Conservation (phyloP, 2,329 filamentous ascomycete genomes). For the Colletotrichum karsti region DNA sequence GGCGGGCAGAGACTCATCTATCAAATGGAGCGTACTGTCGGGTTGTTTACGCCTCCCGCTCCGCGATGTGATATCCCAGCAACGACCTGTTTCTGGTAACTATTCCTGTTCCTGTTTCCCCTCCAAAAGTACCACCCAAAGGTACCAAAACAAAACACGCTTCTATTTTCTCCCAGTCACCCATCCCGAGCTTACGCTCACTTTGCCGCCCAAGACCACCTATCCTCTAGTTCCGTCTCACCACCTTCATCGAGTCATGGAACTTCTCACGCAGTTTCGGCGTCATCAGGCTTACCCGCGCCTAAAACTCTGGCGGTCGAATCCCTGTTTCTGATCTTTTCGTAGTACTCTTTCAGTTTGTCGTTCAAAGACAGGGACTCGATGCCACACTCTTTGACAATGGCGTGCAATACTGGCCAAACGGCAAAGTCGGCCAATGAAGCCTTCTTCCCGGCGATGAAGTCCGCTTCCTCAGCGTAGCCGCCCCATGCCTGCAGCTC, state of each 20-base stretch:
- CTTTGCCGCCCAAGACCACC: no score
- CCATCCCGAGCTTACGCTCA: no score
- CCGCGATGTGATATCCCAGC: no score
- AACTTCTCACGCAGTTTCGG: no score
- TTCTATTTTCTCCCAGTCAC: no score
- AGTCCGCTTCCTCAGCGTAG: constrained; percentile 46
- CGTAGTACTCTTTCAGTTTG: constrained; percentile 47
- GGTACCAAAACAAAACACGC: no score
- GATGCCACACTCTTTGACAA: constrained; percentile 45
- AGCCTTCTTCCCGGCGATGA: constrained; percentile 52
- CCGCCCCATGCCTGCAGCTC: constrained; percentile 52
- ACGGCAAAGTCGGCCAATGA: constrained; percentile 64
- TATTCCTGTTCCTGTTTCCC: no score
- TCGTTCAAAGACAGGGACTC: constrained; percentile 39
- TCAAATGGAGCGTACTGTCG: no score
- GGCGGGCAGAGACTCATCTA: no score
- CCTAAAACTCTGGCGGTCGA: constrained; percentile 33
- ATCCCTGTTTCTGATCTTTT: constrained; percentile 34
- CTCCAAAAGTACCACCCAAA: no score
- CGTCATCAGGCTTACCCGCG: not conserved
- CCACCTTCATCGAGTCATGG: not conserved
- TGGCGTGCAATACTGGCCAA: constrained; percentile 62
- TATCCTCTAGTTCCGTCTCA: not conserved
- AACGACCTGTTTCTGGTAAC: no score
- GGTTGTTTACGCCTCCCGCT: no score